phyloP scores from a whole-genome alignment of 1,284 basidiomycete species.

The Cutaneotrichosporon dermatis region DNA sequence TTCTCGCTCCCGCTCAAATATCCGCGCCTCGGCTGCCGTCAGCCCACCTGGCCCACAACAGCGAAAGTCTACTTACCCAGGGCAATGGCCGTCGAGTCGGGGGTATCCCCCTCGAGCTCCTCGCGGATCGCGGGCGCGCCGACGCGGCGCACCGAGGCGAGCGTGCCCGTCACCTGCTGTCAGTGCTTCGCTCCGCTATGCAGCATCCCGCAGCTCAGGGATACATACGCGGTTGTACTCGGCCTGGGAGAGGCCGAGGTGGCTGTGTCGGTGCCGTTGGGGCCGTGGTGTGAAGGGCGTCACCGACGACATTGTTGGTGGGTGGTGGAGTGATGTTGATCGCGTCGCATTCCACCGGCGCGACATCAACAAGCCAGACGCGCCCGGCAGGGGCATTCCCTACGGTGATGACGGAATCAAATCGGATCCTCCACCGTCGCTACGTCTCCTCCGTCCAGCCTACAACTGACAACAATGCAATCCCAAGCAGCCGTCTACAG shows the following conservation, averaged over 20 bases:
- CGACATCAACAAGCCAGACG: too few relatives aligned
- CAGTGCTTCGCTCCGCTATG: neutral
- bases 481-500: too few relatives aligned
- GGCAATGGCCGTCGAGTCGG: neutral
- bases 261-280: neutral
- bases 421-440: too few relatives aligned
- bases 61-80: neutral
- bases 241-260: neutral
- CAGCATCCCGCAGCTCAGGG: too few relatives aligned
- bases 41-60: neutral
- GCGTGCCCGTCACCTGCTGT: slow-evolving; percentile 8
- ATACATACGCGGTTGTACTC: slow-evolving; percentile 4
- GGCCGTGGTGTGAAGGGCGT: slow-evolving; percentile 7
- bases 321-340: too few relatives aligned
- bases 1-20: neutral
- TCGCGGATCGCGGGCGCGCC: slow-evolving; percentile 1
- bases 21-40: neutral
- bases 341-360: too few relatives aligned
- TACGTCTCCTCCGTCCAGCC: too few relatives aligned
- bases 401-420: too few relatives aligned
- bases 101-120: slow-evolving; percentile 6
- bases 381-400: too few relatives aligned
- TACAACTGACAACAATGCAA: too few relatives aligned
- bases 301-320: neutral
- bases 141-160: slow-evolving; percentile 5